Base-by-base conservation (phyloP, 768 basidiomycete genomes). In the Phylloporus sp. region DNA sequence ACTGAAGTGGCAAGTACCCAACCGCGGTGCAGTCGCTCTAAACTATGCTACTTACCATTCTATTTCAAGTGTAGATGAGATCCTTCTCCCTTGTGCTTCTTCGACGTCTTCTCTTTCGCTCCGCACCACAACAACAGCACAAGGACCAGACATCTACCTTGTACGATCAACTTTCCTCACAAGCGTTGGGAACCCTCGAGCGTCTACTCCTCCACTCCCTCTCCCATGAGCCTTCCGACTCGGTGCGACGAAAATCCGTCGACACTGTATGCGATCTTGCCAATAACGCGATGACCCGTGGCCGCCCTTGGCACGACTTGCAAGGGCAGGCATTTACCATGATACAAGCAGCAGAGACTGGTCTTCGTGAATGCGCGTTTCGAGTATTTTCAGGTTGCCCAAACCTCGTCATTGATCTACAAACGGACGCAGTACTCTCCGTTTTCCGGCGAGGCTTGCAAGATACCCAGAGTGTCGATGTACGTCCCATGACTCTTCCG, bases 21-120 rank as follows among this genome's bases (percentile, higher is more conserved):
- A 22, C 3, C 20, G 23, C 51, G 27, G 47, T 44, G 22, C 53
- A 39, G 48, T 57, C 35, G 12, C 13, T 32, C 27, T 26, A 34
- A 26, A 38, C 34, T 5, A 41, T 11, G 29, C 16, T 28, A 39
- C 55, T 58, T 52, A 61, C 55, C 22, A 6, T 49, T 28, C 22
- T 35, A 23, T 48, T 48, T 53, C 48, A 41, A 59, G 52, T 53
- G 27, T 54, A 90, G 88, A 91, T 91, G 89, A 83, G 88, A 26
- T 87, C 86, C 0, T 91, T 91, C 69, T 88, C 89, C 2, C 74
- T 91, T 26, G 88, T 92, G 10, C 80, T 91, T 27, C 78, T 91
- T 26, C 82, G 90, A 9, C 81, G 90, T 6, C 76, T 92, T 4
- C 79, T 90, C 27, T 91, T 92, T 67, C 80, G 88, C 7, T 60